Conservation (phyloP, 2,329 filamentous ascomycete species). For the Aspergillus uvarum region DNA sequence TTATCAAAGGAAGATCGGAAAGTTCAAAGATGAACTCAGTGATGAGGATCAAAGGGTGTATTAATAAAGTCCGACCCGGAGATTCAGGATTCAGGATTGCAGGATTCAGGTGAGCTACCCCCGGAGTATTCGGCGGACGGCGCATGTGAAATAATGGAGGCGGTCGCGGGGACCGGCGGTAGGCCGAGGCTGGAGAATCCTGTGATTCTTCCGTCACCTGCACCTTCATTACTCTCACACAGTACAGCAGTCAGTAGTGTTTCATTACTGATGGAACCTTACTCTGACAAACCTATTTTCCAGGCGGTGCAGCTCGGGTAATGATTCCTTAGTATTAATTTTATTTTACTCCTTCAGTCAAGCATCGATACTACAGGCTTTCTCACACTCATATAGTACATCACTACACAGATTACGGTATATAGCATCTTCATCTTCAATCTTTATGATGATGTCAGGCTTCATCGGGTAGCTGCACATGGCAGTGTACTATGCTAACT, state of each 20-base stretch:
- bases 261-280: neutral
- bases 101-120: conserved; percentile 27
- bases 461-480: neutral
- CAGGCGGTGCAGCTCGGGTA: neutral
- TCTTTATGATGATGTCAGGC: neutral
- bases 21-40: neutral
- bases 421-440: neutral
- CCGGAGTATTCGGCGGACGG: conserved; percentile 22
- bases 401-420: too few relatives aligned
- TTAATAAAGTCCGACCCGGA: conserved; percentile 21
- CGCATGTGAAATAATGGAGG: conserved; percentile 22
- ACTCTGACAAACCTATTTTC: neutral
- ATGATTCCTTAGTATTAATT: neutral
- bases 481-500: too few relatives aligned
- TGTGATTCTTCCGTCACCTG: neutral
- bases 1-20: neutral
- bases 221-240: neutral
- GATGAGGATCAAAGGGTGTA: conserved; percentile 3
- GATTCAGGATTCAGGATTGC: neutral
- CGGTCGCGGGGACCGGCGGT: conserved; percentile 13
- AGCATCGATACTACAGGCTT: too few relatives aligned
- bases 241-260: too few relatives aligned
- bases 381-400: too few relatives aligned
- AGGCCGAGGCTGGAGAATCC: conserved; percentile 19
- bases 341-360: too few relatives aligned